A percentile compares a stretch with the other conserved stretches of the same genome.
These are phyloP conservation scores for Oehlia diaphana DNA, from an alignment of 192 early-diverging fungal genomes.

Conservation along the genomic window DNA sequence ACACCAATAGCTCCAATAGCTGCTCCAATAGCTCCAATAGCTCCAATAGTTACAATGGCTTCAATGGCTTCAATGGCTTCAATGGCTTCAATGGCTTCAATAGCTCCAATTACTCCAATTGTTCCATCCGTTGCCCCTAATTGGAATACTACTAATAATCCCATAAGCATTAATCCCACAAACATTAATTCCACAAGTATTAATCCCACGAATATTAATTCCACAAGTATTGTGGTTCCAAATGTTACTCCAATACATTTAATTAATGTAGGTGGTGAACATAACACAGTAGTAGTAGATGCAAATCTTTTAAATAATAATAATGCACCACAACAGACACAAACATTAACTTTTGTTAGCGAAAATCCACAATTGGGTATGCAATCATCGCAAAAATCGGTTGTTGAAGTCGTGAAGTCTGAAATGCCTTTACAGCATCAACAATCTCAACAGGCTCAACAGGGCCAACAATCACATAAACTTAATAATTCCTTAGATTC, in stretches of 20 bases:
- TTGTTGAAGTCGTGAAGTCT: not conserved
- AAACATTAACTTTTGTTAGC: slow-evolving; percentile 13
- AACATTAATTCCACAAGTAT: not conserved
- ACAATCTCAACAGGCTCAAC: not conserved
- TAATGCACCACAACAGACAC: not conserved
- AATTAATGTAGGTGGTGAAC: not conserved
- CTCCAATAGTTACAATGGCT: no score
- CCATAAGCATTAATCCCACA: not conserved
- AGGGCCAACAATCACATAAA: not conserved
- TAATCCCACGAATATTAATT: not conserved
- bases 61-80: no score
- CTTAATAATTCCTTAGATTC: no score
- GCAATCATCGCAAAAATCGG: not conserved
- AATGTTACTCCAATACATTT: not conserved
- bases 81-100: no score
- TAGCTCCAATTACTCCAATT: no score
- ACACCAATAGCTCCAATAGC: no score
- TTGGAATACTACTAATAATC: not conserved
- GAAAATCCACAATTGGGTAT: slow-evolving; percentile 21
- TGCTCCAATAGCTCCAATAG: no score
- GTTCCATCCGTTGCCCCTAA: no score
- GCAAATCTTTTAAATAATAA: not conserved
- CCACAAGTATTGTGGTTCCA: not conserved
- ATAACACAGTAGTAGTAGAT: not conserved
- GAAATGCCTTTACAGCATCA: not conserved